phyloP scores from a whole-genome alignment of 140 eudicot genomes.

The Senecio squalidus region DNA sequence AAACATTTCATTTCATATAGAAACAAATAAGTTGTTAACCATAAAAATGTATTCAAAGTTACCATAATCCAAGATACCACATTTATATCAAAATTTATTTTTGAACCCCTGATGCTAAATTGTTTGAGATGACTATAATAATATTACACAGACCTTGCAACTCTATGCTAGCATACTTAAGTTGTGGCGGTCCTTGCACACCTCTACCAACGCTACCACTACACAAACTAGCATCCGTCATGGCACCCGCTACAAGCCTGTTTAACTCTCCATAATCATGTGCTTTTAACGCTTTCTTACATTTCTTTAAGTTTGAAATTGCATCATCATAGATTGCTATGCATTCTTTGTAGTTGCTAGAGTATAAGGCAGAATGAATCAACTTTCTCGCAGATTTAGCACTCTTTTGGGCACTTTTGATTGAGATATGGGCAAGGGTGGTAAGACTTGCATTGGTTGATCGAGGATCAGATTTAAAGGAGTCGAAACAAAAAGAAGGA shows the following conservation, averaged over 20 bases:
- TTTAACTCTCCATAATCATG: conserved; percentile 20
- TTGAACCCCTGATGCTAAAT: conserved; percentile 16
- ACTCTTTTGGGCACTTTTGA: conserved; percentile 23
- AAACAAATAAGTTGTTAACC: too few relatives aligned
- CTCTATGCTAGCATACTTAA: conserved; percentile 25
- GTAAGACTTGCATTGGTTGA: conserved; percentile 31
- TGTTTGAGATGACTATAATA: conserved; percentile 23
- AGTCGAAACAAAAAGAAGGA: conserved; percentile 30
- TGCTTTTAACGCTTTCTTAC: conserved; percentile 24
- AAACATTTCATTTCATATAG: too few relatives aligned
- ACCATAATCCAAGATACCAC: too few relatives aligned
- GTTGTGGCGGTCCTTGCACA: conserved; percentile 27
- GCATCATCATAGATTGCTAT: conserved; percentile 22
- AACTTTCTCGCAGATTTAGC: conserved; percentile 12
- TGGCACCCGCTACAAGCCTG: conserved; percentile 17
- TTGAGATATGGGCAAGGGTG: conserved; percentile 23
- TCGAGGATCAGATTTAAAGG: conserved; percentile 28
- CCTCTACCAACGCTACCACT: conserved; percentile 31
- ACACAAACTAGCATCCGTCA: conserved; percentile 28
- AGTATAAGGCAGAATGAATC: conserved; percentile 16
- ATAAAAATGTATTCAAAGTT: too few relatives aligned
- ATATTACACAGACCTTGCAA: conserved; percentile 26
- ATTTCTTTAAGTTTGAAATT: conserved; percentile 22
- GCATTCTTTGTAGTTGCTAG: conserved; percentile 24
- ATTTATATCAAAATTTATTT: not conserved